Evolutionary conservation across 2,329 filamentous ascomycete species (phyloP), one percentile per base, ranked within the genome.

Genomic region (Fusarium hostae): DNA sequence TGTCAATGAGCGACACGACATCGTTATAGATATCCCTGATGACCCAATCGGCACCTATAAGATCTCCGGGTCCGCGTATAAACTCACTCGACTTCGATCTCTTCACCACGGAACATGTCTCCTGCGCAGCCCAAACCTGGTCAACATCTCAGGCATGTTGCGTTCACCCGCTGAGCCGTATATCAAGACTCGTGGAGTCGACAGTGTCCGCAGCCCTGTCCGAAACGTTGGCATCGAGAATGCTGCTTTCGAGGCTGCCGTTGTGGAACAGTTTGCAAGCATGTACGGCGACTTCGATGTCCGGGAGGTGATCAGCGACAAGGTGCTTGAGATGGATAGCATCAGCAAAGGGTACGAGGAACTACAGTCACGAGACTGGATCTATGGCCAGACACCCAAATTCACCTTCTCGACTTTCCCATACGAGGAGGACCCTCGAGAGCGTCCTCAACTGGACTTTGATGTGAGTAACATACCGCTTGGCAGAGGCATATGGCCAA

Each of bases 101-200:
- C 85, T 99, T 63, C 96, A 99, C 81, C 96, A 99, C 81, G 96
- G 95, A 11, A 99, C 96, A 0, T 96, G 94, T 76, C 85, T 99
- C 45, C 85, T 98, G 4, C 85, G 87, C 37, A 95, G 93, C 59
- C 91, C 92, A 4, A 93, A 97, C 78, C 84, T 98, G 44, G 80
- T 83, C 34, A 82, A 85, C 43, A 92, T 98, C 32, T 89, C 90
- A 3, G 82, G 86, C 5, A 89, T 95, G 76, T 81, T 99, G 71
- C 87, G 89, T 26, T 94, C 94, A n/a, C 94, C 94, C 0, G 93
- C 92, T 0, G 91, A 90, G 73, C 86, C 86, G 0, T 95, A 89
- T 78, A 91, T 98, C 77, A 89, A 89, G 68, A 93, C 94, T 0
- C 91, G 92, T 66, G 96, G 96, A 0, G 95, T 98, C 2, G 94